Conservation (phyloP, 1,284 basidiomycete species). For the Heterobasidion parviporum region DNA sequence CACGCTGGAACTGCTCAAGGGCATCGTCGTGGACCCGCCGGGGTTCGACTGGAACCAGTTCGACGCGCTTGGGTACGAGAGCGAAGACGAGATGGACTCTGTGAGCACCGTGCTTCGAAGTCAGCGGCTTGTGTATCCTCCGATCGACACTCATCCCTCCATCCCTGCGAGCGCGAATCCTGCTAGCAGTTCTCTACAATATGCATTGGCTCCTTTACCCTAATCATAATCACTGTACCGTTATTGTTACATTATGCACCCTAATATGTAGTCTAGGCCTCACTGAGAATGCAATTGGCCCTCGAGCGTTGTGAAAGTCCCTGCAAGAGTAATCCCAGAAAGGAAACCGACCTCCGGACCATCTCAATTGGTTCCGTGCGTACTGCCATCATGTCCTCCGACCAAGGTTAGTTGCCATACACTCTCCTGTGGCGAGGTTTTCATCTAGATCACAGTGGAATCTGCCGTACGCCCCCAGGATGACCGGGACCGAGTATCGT, state of each 20-base stretch:
- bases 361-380: not conserved
- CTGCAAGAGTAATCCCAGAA: not conserved
- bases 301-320: too few relatives aligned
- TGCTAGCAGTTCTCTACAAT: conserved; percentile 16
- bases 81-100: conserved; percentile 29
- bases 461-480: not conserved
- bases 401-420: not conserved
- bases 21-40: conserved; percentile 33
- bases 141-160: not conserved
- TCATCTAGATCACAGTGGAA: not conserved
- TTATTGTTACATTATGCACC: too few relatives aligned
- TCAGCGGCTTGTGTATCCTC: conserved; percentile 3
- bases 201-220: conserved; percentile 16
- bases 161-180: not conserved
- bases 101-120: conserved; percentile 3
- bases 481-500: conserved; percentile 4
- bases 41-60: conserved; percentile 42
- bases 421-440: not conserved
- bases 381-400: not conserved
- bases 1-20: conserved; percentile 30
- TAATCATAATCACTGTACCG: not conserved
- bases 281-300: too few relatives aligned
- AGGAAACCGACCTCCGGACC: not conserved
- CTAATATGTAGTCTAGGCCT: too few relatives aligned
- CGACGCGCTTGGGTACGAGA: conserved; percentile 46